Base-by-base conservation (phyloP, 2,329 filamentous ascomycete species). In the Magnaporthiopsis poae region DNA sequence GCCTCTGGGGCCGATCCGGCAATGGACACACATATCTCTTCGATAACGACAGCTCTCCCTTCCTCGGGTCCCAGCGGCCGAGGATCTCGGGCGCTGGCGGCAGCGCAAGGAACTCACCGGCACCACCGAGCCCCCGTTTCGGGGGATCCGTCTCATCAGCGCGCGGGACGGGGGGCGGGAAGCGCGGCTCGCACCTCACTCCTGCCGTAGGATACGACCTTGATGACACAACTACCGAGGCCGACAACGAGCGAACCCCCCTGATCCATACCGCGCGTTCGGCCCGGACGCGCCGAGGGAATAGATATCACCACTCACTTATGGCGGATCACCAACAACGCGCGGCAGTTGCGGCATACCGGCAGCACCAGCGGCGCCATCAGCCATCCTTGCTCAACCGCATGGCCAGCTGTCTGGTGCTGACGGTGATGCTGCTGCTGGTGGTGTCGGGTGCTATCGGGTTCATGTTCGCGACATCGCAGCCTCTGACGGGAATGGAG, bases 391-490 rank as follows among this genome's bases (percentile, higher is more conserved):
- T 90, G 79, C 75, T 89, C 76, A 80, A 86, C 70, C 87, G 90
- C 46, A 91, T 92, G 72, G 91, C 92, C n/a, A 91, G 92, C 66
- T 98, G 92, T 74, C 81, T 96, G 13, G 85, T 96, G 15, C 84
- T 96, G n/a, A 87, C 89, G 2, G 83, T 96, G 69, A 87, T 97
- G 79, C 79, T 97, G 29, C 78, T 95, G 56, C 80, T 96, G 21
- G 86, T 97, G 60, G 85, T 96, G 63, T 88, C 92, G n/a, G 91
- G 91, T 60, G 90, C 91, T 12, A 88, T 95, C 56, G 91, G 90
- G 29, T 95, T 98, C 76, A 88, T 97, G 77, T 90, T 97, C 77
- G 91, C 92, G 62, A 94, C 93, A 27, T 96, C 93, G 36, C 92
- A 96, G 73, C 91, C 93, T 8, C 84, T 99, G 63, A 85, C 86